phyloP scores from a whole-genome alignment of 139 green algal species.

The Eudorina sp. region DNA sequence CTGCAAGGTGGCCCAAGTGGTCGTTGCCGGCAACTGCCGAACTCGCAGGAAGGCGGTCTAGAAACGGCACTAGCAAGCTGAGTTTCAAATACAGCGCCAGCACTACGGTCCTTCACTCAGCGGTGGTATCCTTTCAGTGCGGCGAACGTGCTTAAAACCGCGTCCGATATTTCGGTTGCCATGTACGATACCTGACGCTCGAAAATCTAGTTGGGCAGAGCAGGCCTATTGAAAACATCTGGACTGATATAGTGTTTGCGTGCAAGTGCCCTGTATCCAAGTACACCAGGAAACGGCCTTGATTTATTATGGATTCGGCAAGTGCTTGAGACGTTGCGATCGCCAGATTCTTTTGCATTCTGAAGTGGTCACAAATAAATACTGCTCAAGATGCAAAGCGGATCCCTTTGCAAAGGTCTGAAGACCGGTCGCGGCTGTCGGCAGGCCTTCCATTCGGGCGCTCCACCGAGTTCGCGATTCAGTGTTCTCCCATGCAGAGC shows the following conservation, averaged over 20 bases:
- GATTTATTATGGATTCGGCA: too few relatives aligned
- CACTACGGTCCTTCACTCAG: too few relatives aligned
- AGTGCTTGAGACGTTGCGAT: background rate
- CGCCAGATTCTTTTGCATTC: background rate
- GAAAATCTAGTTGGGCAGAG: background rate
- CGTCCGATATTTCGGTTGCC: too few relatives aligned
- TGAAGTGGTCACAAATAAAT: background rate
- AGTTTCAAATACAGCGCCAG: too few relatives aligned
- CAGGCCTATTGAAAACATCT: background rate
- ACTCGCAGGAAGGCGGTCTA: too few relatives aligned
- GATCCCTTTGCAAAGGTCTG: background rate
- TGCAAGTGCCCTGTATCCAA: too few relatives aligned
- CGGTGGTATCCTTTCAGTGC: too few relatives aligned
- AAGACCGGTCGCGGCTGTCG: constrained; percentile 14
- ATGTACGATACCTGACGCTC: background rate
- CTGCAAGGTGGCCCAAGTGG: too few relatives aligned
- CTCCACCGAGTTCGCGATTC: background rate
- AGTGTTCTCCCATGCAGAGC: background rate
- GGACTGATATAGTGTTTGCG: background rate
- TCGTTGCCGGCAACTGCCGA: too few relatives aligned
- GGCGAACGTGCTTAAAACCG: too few relatives aligned
- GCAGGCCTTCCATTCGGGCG: constrained; percentile 16
- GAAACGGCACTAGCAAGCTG: too few relatives aligned
- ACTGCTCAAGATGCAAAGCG: background rate
- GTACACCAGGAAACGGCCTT: too few relatives aligned